Conservation (phyloP, 2,329 filamentous ascomycete species). For the Alternaria infectoria region DNA sequence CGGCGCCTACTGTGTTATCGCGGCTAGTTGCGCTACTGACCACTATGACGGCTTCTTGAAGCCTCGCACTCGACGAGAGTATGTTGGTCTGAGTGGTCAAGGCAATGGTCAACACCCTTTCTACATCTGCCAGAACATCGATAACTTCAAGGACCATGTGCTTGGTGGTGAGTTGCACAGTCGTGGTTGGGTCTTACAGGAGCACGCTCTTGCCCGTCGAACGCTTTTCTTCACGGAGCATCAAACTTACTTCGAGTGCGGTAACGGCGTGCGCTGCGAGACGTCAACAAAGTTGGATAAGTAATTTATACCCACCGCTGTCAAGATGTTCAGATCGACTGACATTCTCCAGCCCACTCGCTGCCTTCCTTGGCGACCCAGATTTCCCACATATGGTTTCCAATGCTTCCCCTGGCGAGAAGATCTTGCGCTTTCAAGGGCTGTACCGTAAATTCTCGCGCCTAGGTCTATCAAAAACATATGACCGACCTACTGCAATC, state of each 20-base stretch:
- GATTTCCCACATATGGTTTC: slow-evolving; percentile 22
- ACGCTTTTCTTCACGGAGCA: slow-evolving; percentile 32
- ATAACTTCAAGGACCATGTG: slow-evolving; percentile 31
- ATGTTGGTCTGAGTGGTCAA: neutral
- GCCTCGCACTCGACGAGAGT: neutral
- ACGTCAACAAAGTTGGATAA: slow-evolving; percentile 20
- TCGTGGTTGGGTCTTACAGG: slow-evolving; percentile 37
- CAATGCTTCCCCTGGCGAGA: neutral
- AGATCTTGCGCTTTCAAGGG: slow-evolving; percentile 11
- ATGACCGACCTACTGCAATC: slow-evolving; percentile 42
- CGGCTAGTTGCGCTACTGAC: slow-evolving; percentile 15
- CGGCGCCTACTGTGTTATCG: slow-evolving; percentile 29
- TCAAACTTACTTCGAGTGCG: slow-evolving; percentile 39
- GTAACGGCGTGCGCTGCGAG: slow-evolving; percentile 25
- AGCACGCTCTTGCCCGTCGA: slow-evolving; percentile 32
- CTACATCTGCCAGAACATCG: slow-evolving; percentile 23
- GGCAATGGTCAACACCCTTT: neutral
- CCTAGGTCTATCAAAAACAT: slow-evolving; percentile 21
- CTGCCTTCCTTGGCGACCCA: slow-evolving; percentile 34
- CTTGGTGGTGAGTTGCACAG: slow-evolving; percentile 19
- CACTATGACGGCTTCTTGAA: slow-evolving; percentile 22
- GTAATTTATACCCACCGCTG: slow-evolving; percentile 5
- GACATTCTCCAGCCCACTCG: too few species aligned
- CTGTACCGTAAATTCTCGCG: slow-evolving; percentile 34
- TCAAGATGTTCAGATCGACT: too few species aligned